Evolutionary conservation across 306 rosid genomes (phyloP).

Genomic region (Rosa lucieae): DNA sequence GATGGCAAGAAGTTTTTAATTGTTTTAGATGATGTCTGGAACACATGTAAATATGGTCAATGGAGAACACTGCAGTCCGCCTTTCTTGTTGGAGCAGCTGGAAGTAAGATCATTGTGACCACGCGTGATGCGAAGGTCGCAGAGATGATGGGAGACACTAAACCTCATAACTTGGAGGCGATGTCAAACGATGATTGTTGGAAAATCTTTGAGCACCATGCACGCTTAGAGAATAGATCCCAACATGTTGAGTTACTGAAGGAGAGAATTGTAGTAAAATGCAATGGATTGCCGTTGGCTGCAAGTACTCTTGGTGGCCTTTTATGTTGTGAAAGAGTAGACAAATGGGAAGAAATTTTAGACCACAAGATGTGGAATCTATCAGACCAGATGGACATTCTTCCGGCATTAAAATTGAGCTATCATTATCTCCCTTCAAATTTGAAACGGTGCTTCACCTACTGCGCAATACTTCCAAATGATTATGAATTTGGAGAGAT

Average conservation of each 20-base stretch:
- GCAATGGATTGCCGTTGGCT: neutral
- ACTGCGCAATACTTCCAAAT: constrained; percentile 28
- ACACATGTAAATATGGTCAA: neutral
- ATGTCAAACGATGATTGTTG: neutral
- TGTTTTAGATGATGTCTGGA: neutral
- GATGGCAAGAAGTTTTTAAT: neutral
- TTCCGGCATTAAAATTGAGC: neutral
- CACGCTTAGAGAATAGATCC: neutral
- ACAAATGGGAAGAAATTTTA: neutral
- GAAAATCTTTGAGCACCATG: neutral
- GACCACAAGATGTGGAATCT: neutral
- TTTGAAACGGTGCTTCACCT: neutral
- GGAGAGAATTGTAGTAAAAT: neutral
- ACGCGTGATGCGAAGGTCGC: neutral
- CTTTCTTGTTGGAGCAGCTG: neutral
- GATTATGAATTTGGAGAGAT: neutral
- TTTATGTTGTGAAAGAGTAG: neutral
- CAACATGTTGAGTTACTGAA: neutral
- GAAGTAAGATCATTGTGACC: neutral
- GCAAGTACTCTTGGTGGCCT: neutral
- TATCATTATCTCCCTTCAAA: neutral
- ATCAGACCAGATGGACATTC: neutral
- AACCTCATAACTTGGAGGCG: neutral
- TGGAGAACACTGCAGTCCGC: neutral
- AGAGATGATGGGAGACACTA: neutral